phyloP scores from a whole-genome alignment of 1,284 basidiomycete species.

The Cutaneotrichosporon sp. region DNA sequence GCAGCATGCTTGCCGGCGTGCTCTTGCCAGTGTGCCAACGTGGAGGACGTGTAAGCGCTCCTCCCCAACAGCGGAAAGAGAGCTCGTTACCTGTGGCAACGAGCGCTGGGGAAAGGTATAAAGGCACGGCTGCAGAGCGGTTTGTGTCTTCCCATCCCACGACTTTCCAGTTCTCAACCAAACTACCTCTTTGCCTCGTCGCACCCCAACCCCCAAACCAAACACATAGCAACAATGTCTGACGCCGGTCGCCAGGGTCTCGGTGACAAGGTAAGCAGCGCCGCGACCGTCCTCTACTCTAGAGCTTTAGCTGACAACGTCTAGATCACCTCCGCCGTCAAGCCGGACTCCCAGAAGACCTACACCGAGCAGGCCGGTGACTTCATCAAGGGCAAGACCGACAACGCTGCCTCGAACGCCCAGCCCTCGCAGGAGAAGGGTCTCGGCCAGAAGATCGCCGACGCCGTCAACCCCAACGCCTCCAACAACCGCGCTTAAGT shows the following conservation, averaged over 20 bases:
- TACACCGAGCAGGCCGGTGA: conserved; percentile 43
- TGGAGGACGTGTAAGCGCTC: too few relatives aligned
- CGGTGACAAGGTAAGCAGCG: conserved; percentile 41
- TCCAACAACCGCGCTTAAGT: neutral
- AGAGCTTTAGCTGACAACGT: neutral
- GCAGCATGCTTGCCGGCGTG: too few relatives aligned
- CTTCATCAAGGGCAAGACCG: conserved; percentile 36
- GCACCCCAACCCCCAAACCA: neutral
- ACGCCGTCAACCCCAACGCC: conserved; percentile 27
- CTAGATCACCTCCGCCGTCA: conserved; percentile 30
- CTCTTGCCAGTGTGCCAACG: too few relatives aligned
- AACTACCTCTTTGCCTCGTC: too few relatives aligned
- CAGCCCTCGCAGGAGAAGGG: conserved; percentile 39
- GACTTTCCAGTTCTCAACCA: too few relatives aligned
- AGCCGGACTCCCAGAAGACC: conserved; percentile 46
- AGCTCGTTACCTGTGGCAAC: too few relatives aligned
- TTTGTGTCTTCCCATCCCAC: too few relatives aligned
- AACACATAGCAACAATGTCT: conserved; percentile 14
- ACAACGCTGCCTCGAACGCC: conserved; percentile 39
- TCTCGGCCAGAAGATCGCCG: conserved; percentile 44
- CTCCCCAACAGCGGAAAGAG: too few relatives aligned
- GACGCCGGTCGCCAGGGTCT: conserved; percentile 37
- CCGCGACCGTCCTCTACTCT: neutral
- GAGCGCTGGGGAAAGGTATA: too few relatives aligned
- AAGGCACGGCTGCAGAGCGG: too few relatives aligned